Conservation (phyloP, 805 yeast species). For the Candida peoriensis region DNA sequence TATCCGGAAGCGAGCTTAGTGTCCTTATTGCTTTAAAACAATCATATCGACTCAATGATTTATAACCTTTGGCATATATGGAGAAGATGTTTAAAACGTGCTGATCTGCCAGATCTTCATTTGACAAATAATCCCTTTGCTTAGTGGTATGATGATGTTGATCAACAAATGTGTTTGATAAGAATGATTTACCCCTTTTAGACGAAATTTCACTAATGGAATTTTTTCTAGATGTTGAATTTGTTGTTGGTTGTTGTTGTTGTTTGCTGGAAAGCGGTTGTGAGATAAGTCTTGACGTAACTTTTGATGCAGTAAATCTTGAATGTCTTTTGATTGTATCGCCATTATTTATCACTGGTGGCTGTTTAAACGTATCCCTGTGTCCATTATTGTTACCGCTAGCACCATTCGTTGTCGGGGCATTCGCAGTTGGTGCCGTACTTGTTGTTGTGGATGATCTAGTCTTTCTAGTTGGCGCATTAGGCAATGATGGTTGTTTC, state of each 20-base stretch:
- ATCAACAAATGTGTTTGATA: conserved; percentile 4
- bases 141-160: conserved; percentile 6
- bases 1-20: conserved; percentile 57
- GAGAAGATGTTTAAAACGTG: conserved; percentile 44
- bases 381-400: too few species aligned
- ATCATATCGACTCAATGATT: conserved; percentile 60
- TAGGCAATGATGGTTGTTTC: conserved; percentile 30
- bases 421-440: conserved; percentile 5
- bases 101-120: conserved; percentile 31
- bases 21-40: conserved; percentile 75
- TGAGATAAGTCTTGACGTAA: conserved; percentile 42
- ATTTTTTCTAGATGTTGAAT: conserved; percentile 7
- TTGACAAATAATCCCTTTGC: conserved; percentile 12
- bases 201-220: conserved; percentile 12
- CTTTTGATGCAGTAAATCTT: conserved; percentile 37
- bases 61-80: conserved; percentile 54
- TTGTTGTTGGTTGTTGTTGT: conserved; percentile 5
- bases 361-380: conserved; percentile 16
- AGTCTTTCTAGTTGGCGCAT: conserved; percentile 35
- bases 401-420: too few species aligned
- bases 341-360: conserved; percentile 11
- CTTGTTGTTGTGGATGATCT: conserved; percentile 17
- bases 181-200: conserved; percentile 15
- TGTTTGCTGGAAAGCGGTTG: conserved; percentile 30
- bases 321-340: conserved; percentile 22